Base-by-base conservation (phyloP, 2,329 filamentous ascomycete species). In the Penicillium sp. region DNA sequence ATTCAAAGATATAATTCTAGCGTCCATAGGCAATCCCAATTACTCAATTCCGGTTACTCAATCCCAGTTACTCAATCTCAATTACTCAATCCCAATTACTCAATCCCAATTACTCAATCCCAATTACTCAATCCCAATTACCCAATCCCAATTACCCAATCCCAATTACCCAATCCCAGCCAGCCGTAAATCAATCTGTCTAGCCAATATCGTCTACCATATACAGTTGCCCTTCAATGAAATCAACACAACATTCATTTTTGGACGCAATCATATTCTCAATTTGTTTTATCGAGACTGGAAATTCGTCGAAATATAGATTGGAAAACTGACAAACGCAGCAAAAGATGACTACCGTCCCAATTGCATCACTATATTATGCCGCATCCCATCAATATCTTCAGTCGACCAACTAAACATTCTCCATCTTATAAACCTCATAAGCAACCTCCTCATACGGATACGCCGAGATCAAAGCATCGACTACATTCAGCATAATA, bases 401-500 rank as follows among this genome's bases (percentile, higher is more conserved):
- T 19, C 33, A 48, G 9, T 49, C n/a, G 9, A 35, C 33, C 15
- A 44, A 27, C 50, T 59, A 77, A 31, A 78, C 67, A 64, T 76
- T 66, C 62, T 79, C 78, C 66, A 78, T 68, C 59, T 72, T 76
- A 60, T 75, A 75, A 23, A 79, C 77, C 59, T 77, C 76, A 66
- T 78, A 78, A 13, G 72, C 75, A 25, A 77, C 74, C 60, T 78
- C 75, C 54, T 79, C 78, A 62, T 79, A 80, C 6, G 78, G 78
- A 71, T 79, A 78, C n/a, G 73, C 73, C 58, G 70, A 69, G 25
- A 75, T 60, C 64, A 80, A 63, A 38, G 70, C 76, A 59, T 74
- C 63, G 17, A 80, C 78, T 3, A 77, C 77, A 38, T 70, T 62
- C 31, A 70, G 49, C 72, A 77, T 74, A 10, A 74, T 65, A 45